A percentile compares a stretch with the other conserved stretches of the same genome.
These are phyloP conservation scores for Xylaria arbuscula DNA, from an alignment of 2,329 filamentous ascomycete species.

Conservation along the genomic window DNA sequence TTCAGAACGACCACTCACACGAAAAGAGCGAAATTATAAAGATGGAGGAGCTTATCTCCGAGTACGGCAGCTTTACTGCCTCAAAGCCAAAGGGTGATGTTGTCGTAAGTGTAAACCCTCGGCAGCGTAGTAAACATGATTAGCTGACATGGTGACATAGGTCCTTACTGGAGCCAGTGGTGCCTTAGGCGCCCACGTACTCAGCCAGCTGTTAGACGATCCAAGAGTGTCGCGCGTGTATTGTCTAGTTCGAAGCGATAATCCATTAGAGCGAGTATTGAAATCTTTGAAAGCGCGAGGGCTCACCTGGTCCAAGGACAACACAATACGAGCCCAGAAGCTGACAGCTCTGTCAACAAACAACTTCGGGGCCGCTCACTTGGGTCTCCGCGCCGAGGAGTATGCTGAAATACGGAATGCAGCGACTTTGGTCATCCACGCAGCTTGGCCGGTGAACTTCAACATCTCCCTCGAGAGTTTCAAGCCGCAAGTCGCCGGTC, in stretches of 20 bases:
- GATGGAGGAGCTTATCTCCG: constrained; percentile 55
- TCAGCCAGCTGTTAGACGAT: constrained; percentile 53
- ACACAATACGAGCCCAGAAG: constrained; percentile 44
- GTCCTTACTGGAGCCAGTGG: constrained; percentile 58
- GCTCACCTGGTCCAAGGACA: constrained; percentile 31
- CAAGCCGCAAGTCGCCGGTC: constrained; percentile 56
- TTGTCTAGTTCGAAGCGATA: constrained; percentile 52
- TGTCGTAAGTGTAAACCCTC: constrained; percentile 40
- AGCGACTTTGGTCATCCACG: constrained; percentile 58
- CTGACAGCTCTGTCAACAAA: constrained; percentile 53
- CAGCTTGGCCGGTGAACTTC: constrained; percentile 64
- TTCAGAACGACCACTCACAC: constrained; percentile 27
- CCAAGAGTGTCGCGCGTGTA: constrained; percentile 51
- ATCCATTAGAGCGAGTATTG: constrained; percentile 38
- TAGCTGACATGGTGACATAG: constrained; percentile 33
- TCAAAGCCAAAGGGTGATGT: constrained; percentile 36
- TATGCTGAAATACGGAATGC: constrained; percentile 46
- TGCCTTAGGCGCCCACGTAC: constrained; percentile 55
- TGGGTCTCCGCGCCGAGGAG: constrained; percentile 52
- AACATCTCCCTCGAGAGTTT: constrained; percentile 60
- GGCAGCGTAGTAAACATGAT: neutral
- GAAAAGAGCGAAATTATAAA: constrained; percentile 51
- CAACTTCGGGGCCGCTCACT: constrained; percentile 52
- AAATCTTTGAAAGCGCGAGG: constrained; percentile 40
- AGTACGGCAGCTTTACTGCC: constrained; percentile 57